Conservation (phyloP, 2,329 filamentous ascomycete genomes). For the Nemania sp. region DNA sequence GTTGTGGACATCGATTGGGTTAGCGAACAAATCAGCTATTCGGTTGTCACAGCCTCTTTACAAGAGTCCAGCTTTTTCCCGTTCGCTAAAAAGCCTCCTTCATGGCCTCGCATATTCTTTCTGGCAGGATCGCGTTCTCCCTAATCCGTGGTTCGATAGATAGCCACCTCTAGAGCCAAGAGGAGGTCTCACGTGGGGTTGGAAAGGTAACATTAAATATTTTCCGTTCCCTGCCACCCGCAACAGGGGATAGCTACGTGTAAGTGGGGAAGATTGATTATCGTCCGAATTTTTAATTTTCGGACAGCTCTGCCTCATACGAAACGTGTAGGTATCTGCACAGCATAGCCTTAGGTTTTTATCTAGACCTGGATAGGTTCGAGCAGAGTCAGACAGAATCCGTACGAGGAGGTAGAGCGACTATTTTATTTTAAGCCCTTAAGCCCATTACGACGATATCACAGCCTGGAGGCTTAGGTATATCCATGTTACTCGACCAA, state of each 20-base stretch:
- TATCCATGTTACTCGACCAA: not conserved
- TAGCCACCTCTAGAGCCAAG: constrained; percentile 13
- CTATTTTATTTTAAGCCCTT: not conserved
- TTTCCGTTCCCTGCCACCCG: constrained; percentile 15
- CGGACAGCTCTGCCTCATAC: not conserved
- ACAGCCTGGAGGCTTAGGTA: too few species aligned
- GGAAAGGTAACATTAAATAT: constrained; percentile 22
- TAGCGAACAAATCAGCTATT: not conserved
- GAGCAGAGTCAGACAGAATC: too few species aligned
- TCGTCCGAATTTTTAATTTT: not conserved
- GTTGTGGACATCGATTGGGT: not conserved
- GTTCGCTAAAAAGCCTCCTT: not conserved
- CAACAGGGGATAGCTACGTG: not conserved
- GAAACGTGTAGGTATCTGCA: too few species aligned
- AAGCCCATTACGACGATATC: not conserved
- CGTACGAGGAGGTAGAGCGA: not conserved
- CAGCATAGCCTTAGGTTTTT: too few species aligned
- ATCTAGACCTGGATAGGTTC: too few species aligned
- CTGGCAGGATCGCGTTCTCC: not conserved
- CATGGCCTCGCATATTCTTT: not conserved
- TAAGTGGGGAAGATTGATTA: constrained; percentile 10
- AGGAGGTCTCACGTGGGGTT: constrained; percentile 16
- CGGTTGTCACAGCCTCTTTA: not conserved
- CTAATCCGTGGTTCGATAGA: constrained; percentile 14
- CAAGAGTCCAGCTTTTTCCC: not conserved